phyloP scores from a whole-genome alignment of 2,329 filamentous ascomycete genomes.

The Aspergillus spinulosporus region DNA sequence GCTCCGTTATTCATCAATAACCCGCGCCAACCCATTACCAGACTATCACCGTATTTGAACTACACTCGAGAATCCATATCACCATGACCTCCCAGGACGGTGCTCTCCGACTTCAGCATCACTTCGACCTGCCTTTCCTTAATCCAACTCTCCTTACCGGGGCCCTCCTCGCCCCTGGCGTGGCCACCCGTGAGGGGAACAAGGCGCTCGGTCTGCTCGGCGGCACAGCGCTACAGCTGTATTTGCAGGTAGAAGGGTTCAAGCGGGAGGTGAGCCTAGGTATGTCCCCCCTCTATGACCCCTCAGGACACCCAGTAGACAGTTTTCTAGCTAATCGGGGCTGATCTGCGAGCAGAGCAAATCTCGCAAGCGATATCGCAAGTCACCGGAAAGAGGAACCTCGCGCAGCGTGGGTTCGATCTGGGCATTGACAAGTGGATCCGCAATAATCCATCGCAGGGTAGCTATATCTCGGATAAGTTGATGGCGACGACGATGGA shows the following conservation, averaged over 20 bases:
- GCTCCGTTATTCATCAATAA: too few species aligned
- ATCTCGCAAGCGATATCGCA: not conserved
- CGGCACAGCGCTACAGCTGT: not conserved
- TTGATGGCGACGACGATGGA: constrained; percentile 35
- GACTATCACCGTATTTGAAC: not conserved
- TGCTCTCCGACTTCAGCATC: not conserved
- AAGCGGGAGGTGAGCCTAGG: not conserved
- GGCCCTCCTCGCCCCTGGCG: not conserved
- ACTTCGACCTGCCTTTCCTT: not conserved
- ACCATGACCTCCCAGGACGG: not conserved
- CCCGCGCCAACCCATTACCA: too few species aligned
- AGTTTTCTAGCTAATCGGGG: not conserved
- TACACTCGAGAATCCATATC: not conserved
- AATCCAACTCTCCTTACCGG: not conserved
- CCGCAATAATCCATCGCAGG: constrained; percentile 20
- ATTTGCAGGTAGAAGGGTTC: not conserved
- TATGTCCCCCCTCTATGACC: not conserved
- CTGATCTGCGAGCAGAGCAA: not conserved
- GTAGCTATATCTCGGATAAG: constrained; percentile 12
- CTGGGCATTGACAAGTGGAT: constrained; percentile 15
- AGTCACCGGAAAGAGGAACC: constrained; percentile 15
- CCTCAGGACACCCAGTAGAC: not conserved
- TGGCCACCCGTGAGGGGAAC: not conserved
- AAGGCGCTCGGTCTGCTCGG: not conserved
- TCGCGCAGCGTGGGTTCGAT: constrained; percentile 14